Conservation (phyloP, 2,329 filamentous ascomycete genomes). For the Penicillium paneum region DNA sequence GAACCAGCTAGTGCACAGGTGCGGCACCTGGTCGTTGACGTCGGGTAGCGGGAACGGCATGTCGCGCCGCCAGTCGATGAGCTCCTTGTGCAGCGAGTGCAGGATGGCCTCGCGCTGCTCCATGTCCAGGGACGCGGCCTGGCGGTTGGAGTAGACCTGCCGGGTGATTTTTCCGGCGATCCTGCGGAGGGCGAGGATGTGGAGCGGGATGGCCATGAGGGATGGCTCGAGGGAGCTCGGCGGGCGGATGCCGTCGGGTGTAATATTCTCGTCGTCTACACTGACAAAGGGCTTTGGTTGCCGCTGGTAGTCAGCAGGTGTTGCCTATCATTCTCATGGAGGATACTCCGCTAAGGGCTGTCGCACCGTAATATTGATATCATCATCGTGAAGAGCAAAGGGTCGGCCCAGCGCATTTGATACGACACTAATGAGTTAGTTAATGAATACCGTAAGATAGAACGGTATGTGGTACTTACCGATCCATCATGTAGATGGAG, state of each 20-base stretch:
- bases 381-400: conserved; percentile 48
- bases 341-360: accelerated
- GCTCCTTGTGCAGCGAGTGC: conserved; percentile 33
- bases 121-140: background rate
- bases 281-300: conserved; percentile 36
- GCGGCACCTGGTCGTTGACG: conserved; percentile 40
- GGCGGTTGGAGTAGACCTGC: conserved; percentile 24
- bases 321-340: background rate
- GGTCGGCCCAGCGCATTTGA: conserved; percentile 47
- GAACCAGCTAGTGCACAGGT: conserved; percentile 47
- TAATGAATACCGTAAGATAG: too few species aligned
- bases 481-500: conserved; percentile 52
- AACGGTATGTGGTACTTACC: conserved; percentile 7
- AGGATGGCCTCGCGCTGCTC: background rate
- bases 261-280: conserved; percentile 37
- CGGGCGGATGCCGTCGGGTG: conserved; percentile 21
- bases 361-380: conserved; percentile 42
- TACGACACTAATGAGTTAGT: conserved; percentile 34
- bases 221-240: conserved; percentile 32
- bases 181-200: conserved; percentile 42
- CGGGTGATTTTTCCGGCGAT: conserved; percentile 44
- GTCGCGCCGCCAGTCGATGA: conserved; percentile 46
- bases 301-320: background rate
- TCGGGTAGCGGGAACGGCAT: conserved; percentile 48
- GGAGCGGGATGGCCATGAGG: conserved; percentile 41